These are phyloP conservation scores for Wickerhamomyces strasburgensis DNA, from an alignment of 805 yeast genomes.

Conservation along the genomic window DNA sequence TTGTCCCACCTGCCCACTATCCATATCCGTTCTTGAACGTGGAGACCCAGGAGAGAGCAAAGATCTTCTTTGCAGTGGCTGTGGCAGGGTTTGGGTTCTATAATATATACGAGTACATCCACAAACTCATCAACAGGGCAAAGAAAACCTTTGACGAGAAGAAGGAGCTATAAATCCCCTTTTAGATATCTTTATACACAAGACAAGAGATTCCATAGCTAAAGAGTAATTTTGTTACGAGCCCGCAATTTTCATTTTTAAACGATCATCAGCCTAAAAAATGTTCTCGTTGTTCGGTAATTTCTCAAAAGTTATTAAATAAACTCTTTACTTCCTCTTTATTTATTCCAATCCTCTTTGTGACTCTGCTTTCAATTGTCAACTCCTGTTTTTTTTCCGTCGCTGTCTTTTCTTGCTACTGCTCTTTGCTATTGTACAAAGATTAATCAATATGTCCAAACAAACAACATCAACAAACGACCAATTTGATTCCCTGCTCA, in stretches of 20 bases:
- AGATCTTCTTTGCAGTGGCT: slow-evolving; percentile 45
- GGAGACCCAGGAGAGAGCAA: slow-evolving; percentile 35
- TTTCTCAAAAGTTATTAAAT: no score
- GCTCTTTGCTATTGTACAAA: no score
- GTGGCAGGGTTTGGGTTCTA: slow-evolving; percentile 32
- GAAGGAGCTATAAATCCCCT: neutral
- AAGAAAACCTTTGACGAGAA: neutral
- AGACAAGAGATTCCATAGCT: no score
- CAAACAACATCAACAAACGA: neutral
- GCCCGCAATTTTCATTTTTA: no score
- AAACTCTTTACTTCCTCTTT: neutral
- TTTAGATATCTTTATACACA: no score
- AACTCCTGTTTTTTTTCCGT: neutral
- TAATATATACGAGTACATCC: slow-evolving; percentile 26
- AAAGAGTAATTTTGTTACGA: no score
- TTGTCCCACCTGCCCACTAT: slow-evolving; percentile 45
- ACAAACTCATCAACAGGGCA: slow-evolving; percentile 12
- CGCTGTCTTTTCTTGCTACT: neutral
- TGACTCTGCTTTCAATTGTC: neutral
- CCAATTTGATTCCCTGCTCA: slow-evolving; percentile 1
- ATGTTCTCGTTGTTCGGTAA: no score
- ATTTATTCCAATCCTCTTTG: neutral
- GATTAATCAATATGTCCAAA: neutral
- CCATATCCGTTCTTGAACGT: slow-evolving; percentile 70
- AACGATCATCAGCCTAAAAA: no score